Conservation (phyloP, 768 basidiomycete species). For the Pholiota molesta region DNA sequence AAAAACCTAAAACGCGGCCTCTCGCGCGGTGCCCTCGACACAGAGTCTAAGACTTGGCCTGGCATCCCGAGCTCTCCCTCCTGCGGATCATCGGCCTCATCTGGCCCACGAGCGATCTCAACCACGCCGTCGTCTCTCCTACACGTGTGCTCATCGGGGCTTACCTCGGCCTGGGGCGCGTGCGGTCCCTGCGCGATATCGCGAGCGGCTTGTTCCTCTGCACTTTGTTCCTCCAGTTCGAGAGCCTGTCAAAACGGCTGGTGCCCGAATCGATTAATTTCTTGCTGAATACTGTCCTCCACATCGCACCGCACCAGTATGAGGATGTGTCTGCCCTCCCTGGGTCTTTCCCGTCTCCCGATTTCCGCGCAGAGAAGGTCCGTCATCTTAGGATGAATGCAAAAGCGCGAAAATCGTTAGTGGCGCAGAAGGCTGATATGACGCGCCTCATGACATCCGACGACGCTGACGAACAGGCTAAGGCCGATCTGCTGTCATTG, state of each 20-base stretch:
- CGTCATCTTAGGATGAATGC: constrained; percentile 39
- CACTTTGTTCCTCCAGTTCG: constrained; percentile 84
- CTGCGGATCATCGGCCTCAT: constrained; percentile 78
- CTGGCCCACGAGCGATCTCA: constrained; percentile 96
- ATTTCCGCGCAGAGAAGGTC: constrained; percentile 59
- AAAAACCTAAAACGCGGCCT: constrained; percentile 90
- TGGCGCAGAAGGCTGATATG: constrained; percentile 50
- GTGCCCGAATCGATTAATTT: constrained; percentile 92
- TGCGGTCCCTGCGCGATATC: constrained; percentile 75
- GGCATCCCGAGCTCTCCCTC: constrained; percentile 79
- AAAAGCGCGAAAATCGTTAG: constrained; percentile 43
- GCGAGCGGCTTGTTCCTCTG: constrained; percentile 89
- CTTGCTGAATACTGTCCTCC: constrained; percentile 65
- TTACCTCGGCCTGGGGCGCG: constrained; percentile 83
- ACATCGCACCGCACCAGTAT: constrained; percentile 71
- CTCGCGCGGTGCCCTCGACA: constrained; percentile 61
- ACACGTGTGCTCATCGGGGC: constrained; percentile 88
- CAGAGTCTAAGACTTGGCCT: constrained; percentile 84
- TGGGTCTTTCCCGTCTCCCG: constrained; percentile 71
- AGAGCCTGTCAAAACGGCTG: constrained; percentile 79
- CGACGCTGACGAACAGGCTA: constrained; percentile 58
- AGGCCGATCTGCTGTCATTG: constrained; percentile 70
- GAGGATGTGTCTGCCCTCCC: constrained; percentile 52
- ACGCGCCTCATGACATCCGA: constrained; percentile 39
- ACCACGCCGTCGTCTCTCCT: constrained; percentile 86